Evolutionary conservation across 1,139 yeast genomes (phyloP).

Genomic region (Candida sp.): DNA sequence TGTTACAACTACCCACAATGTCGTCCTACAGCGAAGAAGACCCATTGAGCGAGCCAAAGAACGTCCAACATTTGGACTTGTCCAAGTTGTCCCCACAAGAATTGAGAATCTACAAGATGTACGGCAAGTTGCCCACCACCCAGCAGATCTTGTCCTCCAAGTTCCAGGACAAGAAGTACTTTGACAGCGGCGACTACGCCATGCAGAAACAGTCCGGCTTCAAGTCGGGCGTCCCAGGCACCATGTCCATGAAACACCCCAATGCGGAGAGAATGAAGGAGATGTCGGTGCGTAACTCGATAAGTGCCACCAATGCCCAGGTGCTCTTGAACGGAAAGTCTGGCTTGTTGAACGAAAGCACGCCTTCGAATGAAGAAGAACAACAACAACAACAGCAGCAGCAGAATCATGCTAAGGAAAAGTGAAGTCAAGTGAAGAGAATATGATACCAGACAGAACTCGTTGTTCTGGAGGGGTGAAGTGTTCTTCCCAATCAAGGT

Average conservation of each 20-base stretch:
- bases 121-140: conserved; percentile 89
- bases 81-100: conserved; percentile 71
- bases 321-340: conserved; percentile 50
- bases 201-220: conserved; percentile 63
- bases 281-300: conserved; percentile 48
- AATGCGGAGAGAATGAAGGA: conserved; percentile 55
- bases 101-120: conserved; percentile 71
- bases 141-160: conserved; percentile 83
- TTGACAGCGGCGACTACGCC: conserved; percentile 98
- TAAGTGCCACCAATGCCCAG: conserved; percentile 49
- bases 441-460: too few species aligned
- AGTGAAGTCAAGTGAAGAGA: not conserved
- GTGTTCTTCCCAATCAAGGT: too few species aligned
- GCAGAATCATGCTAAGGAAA: too few species aligned
- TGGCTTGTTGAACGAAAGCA: conserved; percentile 47
- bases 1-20: not conserved
- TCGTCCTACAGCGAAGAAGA: conserved; percentile 37
- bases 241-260: conserved; percentile 44
- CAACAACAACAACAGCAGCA: too few species aligned
- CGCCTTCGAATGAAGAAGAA: conserved; percentile 29
- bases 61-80: conserved; percentile 54
- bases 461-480: too few species aligned
- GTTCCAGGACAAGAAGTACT: conserved; percentile 88
- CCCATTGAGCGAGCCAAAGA: conserved; percentile 52
- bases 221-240: conserved; percentile 19